phyloP scores from a whole-genome alignment of 805 yeast species.

The Hanseniaspora clermontiae region DNA sequence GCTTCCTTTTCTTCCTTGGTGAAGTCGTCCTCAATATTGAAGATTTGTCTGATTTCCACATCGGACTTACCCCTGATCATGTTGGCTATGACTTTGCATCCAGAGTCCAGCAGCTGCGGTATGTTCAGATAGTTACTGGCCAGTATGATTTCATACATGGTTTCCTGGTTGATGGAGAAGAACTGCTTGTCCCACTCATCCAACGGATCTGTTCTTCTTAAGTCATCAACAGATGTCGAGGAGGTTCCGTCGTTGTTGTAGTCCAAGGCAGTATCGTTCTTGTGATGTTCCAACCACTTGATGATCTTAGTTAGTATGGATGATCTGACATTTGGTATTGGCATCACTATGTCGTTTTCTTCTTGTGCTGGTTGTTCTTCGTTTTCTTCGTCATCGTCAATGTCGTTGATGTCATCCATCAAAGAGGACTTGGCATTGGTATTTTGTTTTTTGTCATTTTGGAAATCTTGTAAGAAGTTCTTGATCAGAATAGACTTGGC shows the following conservation, averaged over 20 bases:
- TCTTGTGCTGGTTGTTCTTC: constrained; percentile 38
- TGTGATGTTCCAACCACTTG: constrained; percentile 94
- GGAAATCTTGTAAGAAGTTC: constrained; percentile 5
- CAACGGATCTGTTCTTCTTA: constrained; percentile 79
- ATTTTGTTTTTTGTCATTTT: not conserved
- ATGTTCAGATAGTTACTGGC: constrained; percentile 75
- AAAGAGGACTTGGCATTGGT: not conserved
- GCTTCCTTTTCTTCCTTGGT: constrained; percentile 83
- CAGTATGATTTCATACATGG: constrained; percentile 66
- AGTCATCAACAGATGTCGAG: constrained; percentile 38
- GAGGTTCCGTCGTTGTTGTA: constrained; percentile 42
- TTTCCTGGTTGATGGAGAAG: constrained; percentile 83
- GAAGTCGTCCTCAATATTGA: constrained; percentile 70
- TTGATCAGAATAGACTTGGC: constrained; percentile 7
- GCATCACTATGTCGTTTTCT: constrained; percentile 62
- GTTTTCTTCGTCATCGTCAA: constrained; percentile 35
- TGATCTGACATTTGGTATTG: constrained; percentile 81
- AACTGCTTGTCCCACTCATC: constrained; percentile 94
- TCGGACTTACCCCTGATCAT: constrained; percentile 73
- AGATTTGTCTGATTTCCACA: constrained; percentile 66
- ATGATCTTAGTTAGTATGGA: constrained; percentile 79
- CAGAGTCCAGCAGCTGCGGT: constrained; percentile 61
- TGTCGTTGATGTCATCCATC: constrained; percentile 13
- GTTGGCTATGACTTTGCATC: constrained; percentile 72
- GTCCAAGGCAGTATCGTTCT: constrained; percentile 61